A percentile compares a stretch with the other conserved stretches of the same genome.
Evolutionary conservation across 805 yeast species (phyloP).

Genomic region (Metschnikowia lachancei): DNA sequence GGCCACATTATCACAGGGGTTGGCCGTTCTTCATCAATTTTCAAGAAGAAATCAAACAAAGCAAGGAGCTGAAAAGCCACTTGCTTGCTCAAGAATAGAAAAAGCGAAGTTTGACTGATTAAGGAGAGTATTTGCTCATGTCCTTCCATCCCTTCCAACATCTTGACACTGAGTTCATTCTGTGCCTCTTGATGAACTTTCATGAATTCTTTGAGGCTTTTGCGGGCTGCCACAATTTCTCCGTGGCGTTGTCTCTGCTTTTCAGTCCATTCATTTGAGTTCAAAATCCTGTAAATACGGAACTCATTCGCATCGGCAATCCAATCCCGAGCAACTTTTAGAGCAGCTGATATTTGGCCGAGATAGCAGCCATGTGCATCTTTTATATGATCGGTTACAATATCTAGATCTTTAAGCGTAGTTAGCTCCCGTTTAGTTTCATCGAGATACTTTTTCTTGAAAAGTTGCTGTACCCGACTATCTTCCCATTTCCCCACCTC

Average conservation of each 20-base stretch:
- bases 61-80: constrained; percentile 17
- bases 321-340: constrained; percentile 26
- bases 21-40: constrained; percentile 25
- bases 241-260: constrained; percentile 20
- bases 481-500: constrained; percentile 31
- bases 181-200: constrained; percentile 7
- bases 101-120: constrained; percentile 26
- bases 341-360: constrained; percentile 18
- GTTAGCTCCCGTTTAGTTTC: constrained; percentile 17
- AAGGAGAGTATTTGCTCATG: constrained; percentile 28
- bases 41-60: constrained; percentile 22
- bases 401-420: constrained; percentile 26
- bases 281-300: constrained; percentile 20
- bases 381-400: constrained; percentile 23
- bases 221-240: constrained; percentile 14
- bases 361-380: constrained; percentile 20
- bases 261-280: constrained; percentile 10
- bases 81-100: constrained; percentile 21
- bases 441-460: constrained; percentile 19
- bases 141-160: constrained; percentile 9
- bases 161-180: constrained; percentile 5
- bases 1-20: constrained; percentile 19
- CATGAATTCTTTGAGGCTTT: constrained; percentile 11
- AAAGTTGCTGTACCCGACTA: constrained; percentile 19
- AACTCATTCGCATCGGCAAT: constrained; percentile 29